phyloP scores from a whole-genome alignment of 2,329 filamentous ascomycete species.

The Lasiodiplodia sp. region DNA sequence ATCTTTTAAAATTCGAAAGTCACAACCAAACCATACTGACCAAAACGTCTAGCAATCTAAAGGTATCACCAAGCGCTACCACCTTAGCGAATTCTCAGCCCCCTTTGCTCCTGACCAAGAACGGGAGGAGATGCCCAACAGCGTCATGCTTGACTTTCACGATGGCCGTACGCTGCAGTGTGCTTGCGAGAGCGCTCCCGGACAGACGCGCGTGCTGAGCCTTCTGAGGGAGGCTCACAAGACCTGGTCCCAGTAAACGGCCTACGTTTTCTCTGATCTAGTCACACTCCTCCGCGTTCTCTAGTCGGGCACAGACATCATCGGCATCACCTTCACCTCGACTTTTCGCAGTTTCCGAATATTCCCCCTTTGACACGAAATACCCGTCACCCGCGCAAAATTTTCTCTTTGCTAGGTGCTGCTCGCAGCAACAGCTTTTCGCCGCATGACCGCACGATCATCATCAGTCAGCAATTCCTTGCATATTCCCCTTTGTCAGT shows the following conservation, averaged over 20 bases:
- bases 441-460: conserved; percentile 27
- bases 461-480: conserved; percentile 27
- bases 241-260: conserved; percentile 16
- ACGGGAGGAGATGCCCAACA: conserved; percentile 90
- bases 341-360: conserved; percentile 6
- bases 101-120: conserved; percentile 90
- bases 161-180: conserved; percentile 69
- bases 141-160: conserved; percentile 69
- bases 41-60: conserved; percentile 44
- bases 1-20: neutral
- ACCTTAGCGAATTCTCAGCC: conserved; percentile 80
- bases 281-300: conserved; percentile 2
- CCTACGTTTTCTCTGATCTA: neutral
- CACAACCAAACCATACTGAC: conserved; percentile 12
- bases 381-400: conserved; percentile 25
- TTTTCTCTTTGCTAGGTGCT: neutral
- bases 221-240: conserved; percentile 22
- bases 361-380: conserved; percentile 21
- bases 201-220: conserved; percentile 44
- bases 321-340: neutral
- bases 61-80: conserved; percentile 78
- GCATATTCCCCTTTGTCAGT: conserved; percentile 28
- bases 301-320: neutral
- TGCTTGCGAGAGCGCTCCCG: conserved; percentile 52
- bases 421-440: neutral